A percentile compares a stretch with the other conserved stretches of the same genome.
phyloP scores from a whole-genome alignment of 1,139 yeast species.

The Yamadazyma dendronema region DNA sequence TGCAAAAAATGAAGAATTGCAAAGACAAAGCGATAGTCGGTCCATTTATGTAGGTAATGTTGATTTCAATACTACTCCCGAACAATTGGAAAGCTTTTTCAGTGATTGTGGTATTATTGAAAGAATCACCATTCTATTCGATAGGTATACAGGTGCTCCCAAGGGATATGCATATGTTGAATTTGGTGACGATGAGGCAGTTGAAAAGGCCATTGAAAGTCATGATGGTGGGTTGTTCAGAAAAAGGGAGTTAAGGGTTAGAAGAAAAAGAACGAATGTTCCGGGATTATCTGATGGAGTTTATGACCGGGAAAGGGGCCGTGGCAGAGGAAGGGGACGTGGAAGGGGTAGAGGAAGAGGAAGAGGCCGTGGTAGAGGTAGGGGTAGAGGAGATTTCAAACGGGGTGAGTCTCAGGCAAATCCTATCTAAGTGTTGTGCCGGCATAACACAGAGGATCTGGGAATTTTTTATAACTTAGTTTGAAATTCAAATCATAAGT shows the following conservation, averaged over 20 bases:
- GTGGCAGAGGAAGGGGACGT: conserved; percentile 18
- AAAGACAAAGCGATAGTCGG: no score
- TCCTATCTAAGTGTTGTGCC: no score
- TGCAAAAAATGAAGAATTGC: no score
- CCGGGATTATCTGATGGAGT: conserved; percentile 25
- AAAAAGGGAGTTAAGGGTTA: conserved; percentile 37
- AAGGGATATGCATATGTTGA: conserved; percentile 50
- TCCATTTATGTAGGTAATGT: conserved; percentile 47
- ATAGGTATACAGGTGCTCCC: conserved; percentile 37
- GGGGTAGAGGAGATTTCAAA: conserved; percentile 4
- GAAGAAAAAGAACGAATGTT: conserved; percentile 39
- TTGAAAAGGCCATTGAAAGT: conserved; percentile 33
- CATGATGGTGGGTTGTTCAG: conserved; percentile 35
- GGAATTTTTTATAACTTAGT: no score
- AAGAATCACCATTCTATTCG: conserved; percentile 41
- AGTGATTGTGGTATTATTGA: conserved; percentile 33
- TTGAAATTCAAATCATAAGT: no score
- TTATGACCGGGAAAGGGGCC: conserved; percentile 19
- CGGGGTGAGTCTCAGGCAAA: no score
- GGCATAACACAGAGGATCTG: no score
- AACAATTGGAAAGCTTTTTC: conserved; percentile 40
- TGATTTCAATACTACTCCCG: conserved; percentile 42
- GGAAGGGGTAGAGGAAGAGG: conserved; percentile 20
- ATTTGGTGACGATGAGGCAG: conserved; percentile 29
- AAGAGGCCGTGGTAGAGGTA: conserved; percentile 7